phyloP scores from a whole-genome alignment of 2,329 filamentous ascomycete species.

The Cordyceps sp. region DNA sequence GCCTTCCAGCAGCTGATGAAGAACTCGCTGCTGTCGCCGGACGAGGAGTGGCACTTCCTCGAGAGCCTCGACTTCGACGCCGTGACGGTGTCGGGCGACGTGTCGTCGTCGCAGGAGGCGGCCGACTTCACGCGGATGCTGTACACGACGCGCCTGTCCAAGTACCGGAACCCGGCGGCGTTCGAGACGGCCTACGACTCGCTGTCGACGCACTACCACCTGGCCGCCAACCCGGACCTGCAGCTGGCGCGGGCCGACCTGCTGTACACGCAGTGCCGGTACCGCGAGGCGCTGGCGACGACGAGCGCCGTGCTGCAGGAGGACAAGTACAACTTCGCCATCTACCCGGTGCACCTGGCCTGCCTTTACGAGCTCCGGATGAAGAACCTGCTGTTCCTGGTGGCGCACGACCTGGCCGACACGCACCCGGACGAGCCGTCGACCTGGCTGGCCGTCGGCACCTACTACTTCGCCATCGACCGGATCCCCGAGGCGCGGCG shows the following conservation, averaged over 20 bases:
- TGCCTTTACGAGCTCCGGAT: conserved; percentile 76
- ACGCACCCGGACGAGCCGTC: conserved; percentile 80
- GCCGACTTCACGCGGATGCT: conserved; percentile 91
- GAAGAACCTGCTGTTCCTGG: conserved; percentile 78
- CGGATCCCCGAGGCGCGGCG: conserved; percentile 86
- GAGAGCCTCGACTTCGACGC: conserved; percentile 82
- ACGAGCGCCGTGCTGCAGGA: conserved; percentile 68
- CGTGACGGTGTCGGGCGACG: conserved; percentile 48
- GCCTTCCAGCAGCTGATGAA: conserved; percentile 97
- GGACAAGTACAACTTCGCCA: conserved; percentile 77
- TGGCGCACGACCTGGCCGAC: conserved; percentile 85
- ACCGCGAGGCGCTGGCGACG: conserved; percentile 69
- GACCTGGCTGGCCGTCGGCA: conserved; percentile 85
- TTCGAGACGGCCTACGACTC: conserved; percentile 80
- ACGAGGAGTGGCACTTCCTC: conserved; percentile 80
- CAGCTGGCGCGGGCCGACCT: conserved; percentile 80
- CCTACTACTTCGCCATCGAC: conserved; percentile 81
- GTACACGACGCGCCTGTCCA: conserved; percentile 88
- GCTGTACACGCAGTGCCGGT: conserved; percentile 86
- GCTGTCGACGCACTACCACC: conserved; percentile 82
- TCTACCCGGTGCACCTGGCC: conserved; percentile 82
- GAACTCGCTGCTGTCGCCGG: conserved; percentile 78
- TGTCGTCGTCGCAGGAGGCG: conserved; percentile 62
- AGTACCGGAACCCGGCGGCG: conserved; percentile 74
- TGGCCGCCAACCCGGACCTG: conserved; percentile 74